A percentile compares a stretch with the other conserved stretches of the same genome.
Conservation (phyloP, 1,139 yeast species). For the Candida sanyaensis region DNA sequence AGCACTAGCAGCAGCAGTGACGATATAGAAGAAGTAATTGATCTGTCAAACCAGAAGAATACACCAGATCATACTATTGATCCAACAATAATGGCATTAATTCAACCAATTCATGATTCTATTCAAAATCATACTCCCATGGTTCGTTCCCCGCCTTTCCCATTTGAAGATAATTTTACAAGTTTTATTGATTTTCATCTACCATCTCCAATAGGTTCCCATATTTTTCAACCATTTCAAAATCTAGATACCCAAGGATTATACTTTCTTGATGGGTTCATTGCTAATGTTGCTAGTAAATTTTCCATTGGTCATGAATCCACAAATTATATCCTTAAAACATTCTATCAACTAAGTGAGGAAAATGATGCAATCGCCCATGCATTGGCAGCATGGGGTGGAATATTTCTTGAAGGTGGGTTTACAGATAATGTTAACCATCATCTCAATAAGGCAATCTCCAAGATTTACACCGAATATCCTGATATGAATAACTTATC, state of each 20-base stretch:
- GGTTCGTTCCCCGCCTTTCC: neutral
- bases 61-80: too few species aligned
- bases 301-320: slow-evolving; percentile 30
- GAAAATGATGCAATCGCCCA: slow-evolving; percentile 41
- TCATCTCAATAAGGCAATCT: slow-evolving; percentile 22
- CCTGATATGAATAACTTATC: slow-evolving; percentile 8
- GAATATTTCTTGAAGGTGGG: slow-evolving; percentile 21
- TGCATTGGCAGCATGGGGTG: slow-evolving; percentile 51
- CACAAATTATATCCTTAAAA: slow-evolving; percentile 46
- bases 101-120: neutral
- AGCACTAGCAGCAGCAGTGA: too few species aligned
- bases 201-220: slow-evolving; percentile 7
- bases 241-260: slow-evolving; percentile 22
- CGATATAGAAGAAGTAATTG: neutral
- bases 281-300: slow-evolving; percentile 22
- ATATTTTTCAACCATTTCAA: slow-evolving; percentile 15
- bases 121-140: neutral
- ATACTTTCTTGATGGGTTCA: slow-evolving; percentile 22
- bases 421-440: slow-evolving; percentile 19
- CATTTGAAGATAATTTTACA: neutral
- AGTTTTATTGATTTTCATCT: slow-evolving; percentile 3
- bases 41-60: neutral
- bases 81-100: neutral
- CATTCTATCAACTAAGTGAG: slow-evolving; percentile 42
- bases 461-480: slow-evolving; percentile 5